Evolutionary conservation across 2,329 filamentous ascomycete genomes (phyloP), one percentile per base, ranked within the genome.

Genomic region (Coniochaeta hoffmannii): DNA sequence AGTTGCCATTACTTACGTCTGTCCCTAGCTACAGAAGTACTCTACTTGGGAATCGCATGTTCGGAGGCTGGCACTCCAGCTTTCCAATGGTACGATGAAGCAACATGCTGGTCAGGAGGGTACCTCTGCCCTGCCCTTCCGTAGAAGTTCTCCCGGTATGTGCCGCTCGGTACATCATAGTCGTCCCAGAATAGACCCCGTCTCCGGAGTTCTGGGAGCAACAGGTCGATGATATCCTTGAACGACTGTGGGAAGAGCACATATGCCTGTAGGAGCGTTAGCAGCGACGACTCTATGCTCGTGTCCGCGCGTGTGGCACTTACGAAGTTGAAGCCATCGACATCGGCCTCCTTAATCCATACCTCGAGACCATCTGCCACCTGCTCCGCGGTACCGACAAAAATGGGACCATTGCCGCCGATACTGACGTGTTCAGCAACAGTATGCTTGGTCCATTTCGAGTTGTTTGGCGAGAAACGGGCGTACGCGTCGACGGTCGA

Each of bases 301-400:
- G 9, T 19, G 4, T 30, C 3, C 6, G 14, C 26, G 24, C 46
- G 32, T 0, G 30, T 24, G 38, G n/a, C 17, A 59, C 62, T 56
- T 52, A 64, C 85, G 66, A 90, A 78, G 64, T 90, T 90, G 69
- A 90, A 90, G 0, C 87, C 87, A 64, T 90, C 87, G 1, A 90
- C 79, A 60, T 88, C 87, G 0, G 83, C 85, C 65, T 88, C 86
- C 6, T 73, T 64, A 0, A 89, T 73, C 86, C 87, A 90, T 0
- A 73, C 69, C 68, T 90, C 83, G 55, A 90, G 74, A 44, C 79
- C 77, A 64, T 90, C 86, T 0, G 84, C 87, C 1, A 89, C 85
- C 60, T 82, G 79, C 15, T 75, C 67, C 0, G 86, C 73, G 0
- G 83, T 88, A 0, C 87, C 87, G 0, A 89, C 82, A 2, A 84